Evolutionary conservation across 768 basidiomycete species (phyloP), one percentile per base, ranked within the genome.

Genomic region (Paxillus ammoniavirescens): DNA sequence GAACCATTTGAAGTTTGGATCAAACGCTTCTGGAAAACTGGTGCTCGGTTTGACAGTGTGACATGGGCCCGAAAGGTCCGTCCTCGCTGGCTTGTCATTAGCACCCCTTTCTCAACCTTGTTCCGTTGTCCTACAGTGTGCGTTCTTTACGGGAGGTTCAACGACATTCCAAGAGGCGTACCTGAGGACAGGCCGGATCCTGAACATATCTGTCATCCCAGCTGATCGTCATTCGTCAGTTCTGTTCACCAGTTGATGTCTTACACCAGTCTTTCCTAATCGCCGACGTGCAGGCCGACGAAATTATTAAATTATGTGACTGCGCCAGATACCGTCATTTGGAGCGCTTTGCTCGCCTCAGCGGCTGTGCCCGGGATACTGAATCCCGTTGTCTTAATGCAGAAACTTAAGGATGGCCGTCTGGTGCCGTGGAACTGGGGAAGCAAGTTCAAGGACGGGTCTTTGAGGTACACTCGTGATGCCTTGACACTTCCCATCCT

Each of bases 121-220:
- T 44, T 7, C 33, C 18, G 42, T 15, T n/a, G 30, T n/a, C 40
- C 26, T 5, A 9, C 45, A 93, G 92, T 82, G 87, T 48, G 76
- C 83, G 12, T 99, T 92, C 74, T 98, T 96, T 68, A 96, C 93
- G 8, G 80, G 86, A 54, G 96, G 96, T 3, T 93, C 91, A 2
- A 83, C 91, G 82, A 98, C 96, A 2, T 99, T 99, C 73, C 84
- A 83, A 46, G 97, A 99, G 67, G 96, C 96, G 1, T 98, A 96
- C 63, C 73, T 92, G 64, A 78, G 88, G 60, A 99, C 97, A 0
- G 96, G 96, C 23, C 82, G 96, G 37, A 89, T 96, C 26, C 76
- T 99, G 31, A 98, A 98, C 65, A 86, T 98, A 28, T 94, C 92
- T 13, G 93, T 97, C 42, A 87, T 95, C 36, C 93, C 93, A 5